Evolutionary conservation across 1,284 basidiomycete genomes (phyloP).

Genomic region (Trichosporon coremiiforme): DNA sequence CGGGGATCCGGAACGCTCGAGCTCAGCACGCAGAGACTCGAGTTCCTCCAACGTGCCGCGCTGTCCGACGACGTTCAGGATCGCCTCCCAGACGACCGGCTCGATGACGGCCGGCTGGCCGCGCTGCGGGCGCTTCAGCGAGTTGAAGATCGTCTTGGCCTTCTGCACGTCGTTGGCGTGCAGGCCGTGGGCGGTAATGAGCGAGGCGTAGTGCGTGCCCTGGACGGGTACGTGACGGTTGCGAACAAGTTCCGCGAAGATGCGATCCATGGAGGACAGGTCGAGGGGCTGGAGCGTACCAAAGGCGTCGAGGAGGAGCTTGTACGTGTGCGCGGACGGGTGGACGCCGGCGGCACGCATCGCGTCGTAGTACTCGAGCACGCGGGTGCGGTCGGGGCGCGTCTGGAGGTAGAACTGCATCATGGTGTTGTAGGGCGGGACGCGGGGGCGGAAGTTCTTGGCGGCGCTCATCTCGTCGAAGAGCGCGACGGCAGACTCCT

Average conservation of each 20-base stretch:
- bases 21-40: slow-evolving; percentile 67
- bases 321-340: slow-evolving; percentile 89
- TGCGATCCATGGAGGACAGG: slow-evolving; percentile 70
- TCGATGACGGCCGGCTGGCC: slow-evolving; percentile 63
- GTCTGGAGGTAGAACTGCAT: slow-evolving; percentile 94
- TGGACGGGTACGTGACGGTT: slow-evolving; percentile 66
- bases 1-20: slow-evolving; percentile 69
- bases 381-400: slow-evolving; percentile 77
- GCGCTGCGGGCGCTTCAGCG: slow-evolving; percentile 32
- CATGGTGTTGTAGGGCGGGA: slow-evolving; percentile 97
- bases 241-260: slow-evolving; percentile 66
- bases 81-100: slow-evolving; percentile 84
- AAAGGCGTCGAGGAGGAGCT: slow-evolving; percentile 89
- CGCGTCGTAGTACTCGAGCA: slow-evolving; percentile 74
- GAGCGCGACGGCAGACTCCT: slow-evolving; percentile 74
- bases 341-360: slow-evolving; percentile 67
- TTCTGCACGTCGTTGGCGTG: slow-evolving; percentile 74
- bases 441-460: slow-evolving; percentile 77
- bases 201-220: slow-evolving; percentile 85
- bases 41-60: slow-evolving; percentile 79
- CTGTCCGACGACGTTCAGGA: slow-evolving; percentile 83
- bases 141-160: slow-evolving; percentile 77
- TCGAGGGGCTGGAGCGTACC: slow-evolving; percentile 84
- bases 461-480: slow-evolving; percentile 82
- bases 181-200: slow-evolving; percentile 90